These are phyloP conservation scores for Picocystis sp. DNA, from an alignment of 163 green algal genomes.

Conservation along the genomic window DNA sequence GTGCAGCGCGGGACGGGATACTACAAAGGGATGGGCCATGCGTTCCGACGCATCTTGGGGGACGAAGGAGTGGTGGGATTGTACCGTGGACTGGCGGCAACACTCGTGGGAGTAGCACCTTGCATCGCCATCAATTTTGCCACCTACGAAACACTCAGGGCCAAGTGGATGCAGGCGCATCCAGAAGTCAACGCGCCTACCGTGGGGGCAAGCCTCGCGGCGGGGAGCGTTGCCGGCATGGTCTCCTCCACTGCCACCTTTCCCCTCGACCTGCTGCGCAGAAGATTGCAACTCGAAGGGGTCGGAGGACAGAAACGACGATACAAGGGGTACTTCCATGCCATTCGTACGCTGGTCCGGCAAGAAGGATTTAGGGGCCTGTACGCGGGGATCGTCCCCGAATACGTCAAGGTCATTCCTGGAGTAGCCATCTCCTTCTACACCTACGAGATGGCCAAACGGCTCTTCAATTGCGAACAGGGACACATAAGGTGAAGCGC, in stretches of 20 bases:
- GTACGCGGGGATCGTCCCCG: constrained; percentile 61
- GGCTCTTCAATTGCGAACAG: no score
- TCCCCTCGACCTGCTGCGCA: constrained; percentile 63
- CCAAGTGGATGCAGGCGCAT: no score
- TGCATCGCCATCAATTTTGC: no score
- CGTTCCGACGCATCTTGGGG: neutral
- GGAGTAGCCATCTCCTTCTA: constrained; percentile 75
- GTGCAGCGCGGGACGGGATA: constrained; percentile 7
- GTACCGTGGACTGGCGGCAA: neutral
- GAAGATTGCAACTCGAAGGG: constrained; percentile 58
- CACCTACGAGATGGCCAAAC: constrained; percentile 41
- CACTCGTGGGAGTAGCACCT: no score
- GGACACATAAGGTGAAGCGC: no score
- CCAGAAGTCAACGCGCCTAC: no score
- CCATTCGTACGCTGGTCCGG: constrained; percentile 12
- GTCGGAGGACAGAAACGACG: constrained; percentile 2
- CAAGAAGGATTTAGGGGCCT: constrained; percentile 41
- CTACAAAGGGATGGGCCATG: no score
- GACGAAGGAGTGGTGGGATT: neutral
- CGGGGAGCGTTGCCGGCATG: constrained; percentile 48
- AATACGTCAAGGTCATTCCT: constrained; percentile 75
- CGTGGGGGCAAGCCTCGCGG: constrained; percentile 32
- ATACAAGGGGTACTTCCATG: constrained; percentile 8
- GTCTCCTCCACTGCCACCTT: constrained; percentile 65
- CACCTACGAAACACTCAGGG: no score